These are phyloP conservation scores for Cladorrhinum sp. DNA, from an alignment of 2,329 filamentous ascomycete genomes.

Conservation along the genomic window DNA sequence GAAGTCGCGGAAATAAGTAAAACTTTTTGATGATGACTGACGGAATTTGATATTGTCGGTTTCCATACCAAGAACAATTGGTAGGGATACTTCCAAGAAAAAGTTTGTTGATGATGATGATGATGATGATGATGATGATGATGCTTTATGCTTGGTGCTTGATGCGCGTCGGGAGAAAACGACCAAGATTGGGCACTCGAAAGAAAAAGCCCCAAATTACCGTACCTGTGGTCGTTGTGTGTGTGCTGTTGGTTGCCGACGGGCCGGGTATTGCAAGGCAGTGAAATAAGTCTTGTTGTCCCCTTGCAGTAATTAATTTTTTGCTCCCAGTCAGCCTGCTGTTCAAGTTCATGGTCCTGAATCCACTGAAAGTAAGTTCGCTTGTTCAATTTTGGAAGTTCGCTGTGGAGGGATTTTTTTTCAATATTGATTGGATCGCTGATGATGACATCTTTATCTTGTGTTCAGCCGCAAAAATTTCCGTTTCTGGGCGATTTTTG, in stretches of 20 bases:
- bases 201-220: too few relatives aligned
- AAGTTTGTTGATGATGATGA: too few relatives aligned
- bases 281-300: neutral
- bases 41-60: too few relatives aligned
- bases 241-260: neutral
- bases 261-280: neutral
- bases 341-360: slow-evolving; percentile 16
- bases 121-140: too few relatives aligned
- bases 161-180: too few relatives aligned
- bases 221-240: too few relatives aligned
- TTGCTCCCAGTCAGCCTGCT: slow-evolving; percentile 16
- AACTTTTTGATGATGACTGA: too few relatives aligned
- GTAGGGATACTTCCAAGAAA: too few relatives aligned
- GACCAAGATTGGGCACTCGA: too few relatives aligned
- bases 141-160: too few relatives aligned
- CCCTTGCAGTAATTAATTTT: neutral
- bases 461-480: neutral
- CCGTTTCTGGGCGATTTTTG: neutral
- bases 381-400: neutral
- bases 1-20: too few relatives aligned
- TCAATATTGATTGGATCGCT: neutral
- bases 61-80: too few relatives aligned
- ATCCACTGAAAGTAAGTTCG: neutral
- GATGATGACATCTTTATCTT: neutral
- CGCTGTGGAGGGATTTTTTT: neutral